Evolutionary conservation across 192 early-diverging fungal species (phyloP).

Genomic region (Mortierella claussenii): DNA sequence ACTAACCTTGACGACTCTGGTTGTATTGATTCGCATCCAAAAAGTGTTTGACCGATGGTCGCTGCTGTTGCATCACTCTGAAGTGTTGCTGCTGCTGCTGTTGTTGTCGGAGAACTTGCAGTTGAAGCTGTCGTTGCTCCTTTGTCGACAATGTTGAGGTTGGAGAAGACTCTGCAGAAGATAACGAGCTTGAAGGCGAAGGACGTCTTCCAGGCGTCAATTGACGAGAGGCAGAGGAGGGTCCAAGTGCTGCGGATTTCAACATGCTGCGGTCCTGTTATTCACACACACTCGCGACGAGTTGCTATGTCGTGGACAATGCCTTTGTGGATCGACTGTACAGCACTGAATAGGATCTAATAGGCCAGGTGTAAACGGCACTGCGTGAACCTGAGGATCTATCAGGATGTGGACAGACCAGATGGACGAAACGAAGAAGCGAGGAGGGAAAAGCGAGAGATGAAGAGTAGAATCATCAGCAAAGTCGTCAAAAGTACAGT

Average conservation of each 20-base stretch:
- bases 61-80: slow-evolving; percentile 3
- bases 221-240: neutral
- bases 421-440: neutral
- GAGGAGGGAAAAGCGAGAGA: neutral
- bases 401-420: neutral
- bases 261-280: neutral
- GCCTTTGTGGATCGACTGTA: too few species aligned
- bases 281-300: slow-evolving; percentile 3
- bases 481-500: too few species aligned
- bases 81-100: slow-evolving; percentile 27
- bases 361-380: too few species aligned
- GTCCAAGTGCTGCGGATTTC: slow-evolving; percentile 4
- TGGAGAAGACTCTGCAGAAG: slow-evolving; percentile 16
- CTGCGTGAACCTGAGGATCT: too few species aligned
- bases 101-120: slow-evolving; percentile 31
- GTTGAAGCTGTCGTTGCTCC: slow-evolving; percentile 24
- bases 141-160: slow-evolving; percentile 23
- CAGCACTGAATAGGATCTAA: too few species aligned
- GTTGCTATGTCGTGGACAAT: neutral
- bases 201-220: slow-evolving; percentile 7
- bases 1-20: slow-evolving; percentile 18
- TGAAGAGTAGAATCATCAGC: too few species aligned
- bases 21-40: slow-evolving; percentile 14
- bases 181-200: slow-evolving; percentile 12
- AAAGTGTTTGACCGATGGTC: slow-evolving; percentile 2